Evolutionary conservation across 805 yeast species (phyloP).

Genomic region (Wickerhamomyces hampshirensis): DNA sequence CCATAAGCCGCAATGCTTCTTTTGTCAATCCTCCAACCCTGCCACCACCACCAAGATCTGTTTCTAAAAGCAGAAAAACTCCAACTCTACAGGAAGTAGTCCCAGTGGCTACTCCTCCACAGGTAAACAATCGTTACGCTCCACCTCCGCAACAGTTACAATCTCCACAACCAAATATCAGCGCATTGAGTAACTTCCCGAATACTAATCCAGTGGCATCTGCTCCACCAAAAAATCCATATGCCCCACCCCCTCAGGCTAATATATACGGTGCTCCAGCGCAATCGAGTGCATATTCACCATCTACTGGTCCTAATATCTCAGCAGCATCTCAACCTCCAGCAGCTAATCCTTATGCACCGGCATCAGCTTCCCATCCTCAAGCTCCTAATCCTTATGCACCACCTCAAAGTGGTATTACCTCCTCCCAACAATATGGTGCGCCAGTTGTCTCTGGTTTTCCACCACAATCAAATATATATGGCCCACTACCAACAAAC

Average conservation of each 20-base stretch:
- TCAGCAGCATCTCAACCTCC: neutral
- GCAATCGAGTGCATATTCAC: constrained; percentile 31
- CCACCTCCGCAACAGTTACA: constrained; percentile 16
- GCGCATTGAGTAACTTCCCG: constrained; percentile 9
- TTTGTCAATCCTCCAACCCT: constrained; percentile 23
- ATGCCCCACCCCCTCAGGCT: constrained; percentile 9
- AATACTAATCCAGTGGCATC: constrained; percentile 30
- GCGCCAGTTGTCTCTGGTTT: constrained; percentile 11
- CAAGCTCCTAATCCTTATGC: constrained; percentile 37
- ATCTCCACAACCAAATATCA: constrained; percentile 17
- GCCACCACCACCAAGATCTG: constrained; percentile 32
- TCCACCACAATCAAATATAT: constrained; percentile 31
- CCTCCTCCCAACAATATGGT: constrained; percentile 24
- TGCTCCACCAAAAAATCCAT: constrained; percentile 8
- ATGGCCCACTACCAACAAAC: constrained; percentile 27
- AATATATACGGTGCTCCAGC: constrained; percentile 17
- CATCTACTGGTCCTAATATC: too few species aligned
- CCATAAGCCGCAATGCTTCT: constrained; percentile 19
- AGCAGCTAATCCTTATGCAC: constrained; percentile 2
- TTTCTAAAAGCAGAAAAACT: constrained; percentile 23
- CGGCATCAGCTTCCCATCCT: constrained; percentile 18
- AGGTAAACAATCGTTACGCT: constrained; percentile 30
- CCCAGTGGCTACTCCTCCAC: constrained; percentile 22
- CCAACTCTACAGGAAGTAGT: constrained; percentile 12
- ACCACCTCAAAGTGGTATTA: constrained; percentile 25